Evolutionary conservation across 148 eudicot genomes (phyloP).

Genomic region (Arbutus unedo): DNA sequence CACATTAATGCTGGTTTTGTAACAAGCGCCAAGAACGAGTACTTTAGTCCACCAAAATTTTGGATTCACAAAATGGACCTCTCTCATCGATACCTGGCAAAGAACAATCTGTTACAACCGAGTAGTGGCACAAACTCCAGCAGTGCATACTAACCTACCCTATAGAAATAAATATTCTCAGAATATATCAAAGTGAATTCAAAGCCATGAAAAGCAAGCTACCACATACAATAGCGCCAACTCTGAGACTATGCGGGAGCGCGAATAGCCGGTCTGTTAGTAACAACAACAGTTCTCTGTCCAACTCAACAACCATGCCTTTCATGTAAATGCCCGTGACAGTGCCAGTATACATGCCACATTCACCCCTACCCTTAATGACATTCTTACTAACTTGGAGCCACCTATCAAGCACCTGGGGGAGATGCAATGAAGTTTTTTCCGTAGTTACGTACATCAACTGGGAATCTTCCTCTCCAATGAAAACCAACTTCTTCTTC

Average conservation of each 20-base stretch:
- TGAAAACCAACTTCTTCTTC: conserved; percentile 69
- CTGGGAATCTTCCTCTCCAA: conserved; percentile 51
- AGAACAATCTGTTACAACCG: conserved; percentile 2
- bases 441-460: conserved; percentile 59
- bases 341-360: conserved; percentile 64
- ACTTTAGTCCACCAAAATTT: conserved; percentile 66
- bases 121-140: neutral
- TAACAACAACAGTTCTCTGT: conserved; percentile 68
- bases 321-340: conserved; percentile 65
- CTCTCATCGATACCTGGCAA: conserved; percentile 56
- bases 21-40: conserved; percentile 82
- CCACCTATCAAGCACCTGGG: conserved; percentile 13
- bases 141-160: neutral
- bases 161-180: neutral
- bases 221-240: conserved; percentile 77
- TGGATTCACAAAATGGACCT: conserved; percentile 76
- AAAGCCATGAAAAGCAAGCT: conserved; percentile 9
- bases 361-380: conserved; percentile 45
- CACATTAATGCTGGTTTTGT: conserved; percentile 56
- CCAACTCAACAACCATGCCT: conserved; percentile 78
- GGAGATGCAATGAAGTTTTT: conserved; percentile 30
- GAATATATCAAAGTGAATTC: neutral
- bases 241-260: conserved; percentile 60
- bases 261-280: conserved; percentile 54
- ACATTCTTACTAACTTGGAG: conserved; percentile 11